Base-by-base conservation (phyloP, 2,329 filamentous ascomycete genomes). In the Biscogniauxia marginata region DNA sequence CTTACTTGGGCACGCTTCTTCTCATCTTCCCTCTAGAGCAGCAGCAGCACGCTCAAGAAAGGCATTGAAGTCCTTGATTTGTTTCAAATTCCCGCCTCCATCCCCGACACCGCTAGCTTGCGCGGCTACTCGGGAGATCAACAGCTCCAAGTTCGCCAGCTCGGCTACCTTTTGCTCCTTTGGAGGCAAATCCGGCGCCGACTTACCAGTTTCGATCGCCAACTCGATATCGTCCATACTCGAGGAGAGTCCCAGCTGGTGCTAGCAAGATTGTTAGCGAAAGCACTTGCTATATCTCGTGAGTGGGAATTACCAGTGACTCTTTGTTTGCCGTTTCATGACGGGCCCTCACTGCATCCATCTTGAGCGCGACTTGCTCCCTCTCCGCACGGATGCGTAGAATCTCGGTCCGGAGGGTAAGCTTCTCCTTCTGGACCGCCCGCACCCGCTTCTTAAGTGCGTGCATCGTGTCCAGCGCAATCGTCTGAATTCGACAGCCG, bases 151-250 rank as follows among this genome's bases (percentile, higher is more conserved):
- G 45, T 85, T 86, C 34, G 76, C 77, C 49, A 84, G 70, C 24
- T 84, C 80, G 1, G 78, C 78, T 47, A 70, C 69, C 60, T 80
- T 81, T 60, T 80, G 73, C 59, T 77, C 75, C 13, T 77, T 74
- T 1, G 72, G 67, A 1, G 76, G 70, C 9, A 81, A 70, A 21
- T 80, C 76, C 1, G 78, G 73, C 1, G 79, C 81, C 21, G 78
- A 77, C 4, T 76, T 75, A 43, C 79, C 78, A 46, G 78, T 77
- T 49, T 81, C 77, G 8, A 82, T 75, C 0, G 81, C 84, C 18
- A 87, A 70, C 52, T 87, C 84, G 54, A 88, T 79, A 56, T 87
- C 82, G 60, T 87, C 80, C 77, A 87, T 82, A 6, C 79, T 70
- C 3, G 79, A 76, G 18, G 85, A 88, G 16, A 86, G 74, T 8